Conservation (phyloP, 768 basidiomycete species). For the Amanita subjunquillea region DNA sequence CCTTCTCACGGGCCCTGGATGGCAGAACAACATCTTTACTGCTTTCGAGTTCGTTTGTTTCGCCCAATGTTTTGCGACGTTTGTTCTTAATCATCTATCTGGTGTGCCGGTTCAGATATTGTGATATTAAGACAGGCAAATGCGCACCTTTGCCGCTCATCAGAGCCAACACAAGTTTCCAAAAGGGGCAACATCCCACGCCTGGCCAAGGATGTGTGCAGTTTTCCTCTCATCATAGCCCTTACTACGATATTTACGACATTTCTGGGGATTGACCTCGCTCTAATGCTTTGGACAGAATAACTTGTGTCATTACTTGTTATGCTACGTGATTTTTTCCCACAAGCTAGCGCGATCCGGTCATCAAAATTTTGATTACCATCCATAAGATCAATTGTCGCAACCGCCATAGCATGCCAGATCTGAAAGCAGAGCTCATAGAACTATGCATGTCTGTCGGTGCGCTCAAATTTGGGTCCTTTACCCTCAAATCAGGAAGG, state of each 20-base stretch:
- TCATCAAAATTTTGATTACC: too few species aligned
- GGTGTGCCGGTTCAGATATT: background rate
- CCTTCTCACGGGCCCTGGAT: background rate
- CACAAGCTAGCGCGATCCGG: too few species aligned
- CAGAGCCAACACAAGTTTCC: background rate
- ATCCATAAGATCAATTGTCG: too few species aligned
- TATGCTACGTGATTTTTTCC: too few species aligned
- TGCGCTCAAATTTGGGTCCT: slow-evolving; percentile 84
- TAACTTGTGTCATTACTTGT: too few species aligned
- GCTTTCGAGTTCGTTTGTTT: slow-evolving; percentile 1
- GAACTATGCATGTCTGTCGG: slow-evolving; percentile 55
- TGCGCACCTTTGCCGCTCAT: background rate
- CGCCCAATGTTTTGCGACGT: background rate
- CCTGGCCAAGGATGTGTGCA: too few species aligned
- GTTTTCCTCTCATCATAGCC: too few species aligned
- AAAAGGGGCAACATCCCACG: background rate
- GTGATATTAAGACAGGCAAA: background rate
- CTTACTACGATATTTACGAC: too few species aligned
- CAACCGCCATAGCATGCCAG: background rate
- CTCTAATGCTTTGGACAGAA: too few species aligned
- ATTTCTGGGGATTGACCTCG: too few species aligned
- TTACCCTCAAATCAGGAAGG: slow-evolving; percentile 94
- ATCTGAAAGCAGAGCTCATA: slow-evolving; percentile 40
- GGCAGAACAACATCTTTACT: background rate
- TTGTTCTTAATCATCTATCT: background rate